Base-by-base conservation (phyloP, 2,329 filamentous ascomycete genomes). In the Fusarium sp. region DNA sequence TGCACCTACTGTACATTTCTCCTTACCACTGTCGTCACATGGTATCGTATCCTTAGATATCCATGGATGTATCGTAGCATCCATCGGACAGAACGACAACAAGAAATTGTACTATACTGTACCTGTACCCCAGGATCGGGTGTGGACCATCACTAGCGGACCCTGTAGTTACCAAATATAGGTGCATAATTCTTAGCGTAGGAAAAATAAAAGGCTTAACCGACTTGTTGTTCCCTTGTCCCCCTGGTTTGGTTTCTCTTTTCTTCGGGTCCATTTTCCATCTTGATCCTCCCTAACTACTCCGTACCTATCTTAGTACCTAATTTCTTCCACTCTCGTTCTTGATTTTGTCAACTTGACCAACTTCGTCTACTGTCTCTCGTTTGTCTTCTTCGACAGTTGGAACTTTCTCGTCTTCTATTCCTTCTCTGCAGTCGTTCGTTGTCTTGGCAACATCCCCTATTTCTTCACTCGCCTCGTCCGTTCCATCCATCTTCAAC, bases 81-180 rank as follows among this genome's bases (percentile, higher is more conserved):
- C 7, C n/a, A 45, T 54, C 22, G 32, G 32, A 38, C 30, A 27
- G 20, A 52, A 52, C 22, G 18, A 52, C 8, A 52, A 25, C 18
- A n/a, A 46, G 25, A 20, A 22, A 30, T 16, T n/a, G 46, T 18
- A 43, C 13, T 18, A 16, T 34, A 34, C 32, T 38, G 32, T 38
- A 18, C 32, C 34, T 38, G 49, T 57, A 52, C 62, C 56, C 64
- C 56, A 47, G 56, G 51, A 53, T 58, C 63, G 34, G 46, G 46
- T 51, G 47, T 49, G 64, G 58, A 41, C 34, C 30, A 32, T 13
- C 38, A 29, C 20, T 65, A 47, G 44, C 62, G 30, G 38, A 46
- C 47, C 62, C 62, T 67, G 43, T 30, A 48, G 63, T 56, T 66
- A 62, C 64, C 64, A 67, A 67, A 67, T 40, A 67, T 67, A 67